Evolutionary conservation across 1,284 basidiomycete genomes (phyloP).

Genomic region (Phlebopus sp.): DNA sequence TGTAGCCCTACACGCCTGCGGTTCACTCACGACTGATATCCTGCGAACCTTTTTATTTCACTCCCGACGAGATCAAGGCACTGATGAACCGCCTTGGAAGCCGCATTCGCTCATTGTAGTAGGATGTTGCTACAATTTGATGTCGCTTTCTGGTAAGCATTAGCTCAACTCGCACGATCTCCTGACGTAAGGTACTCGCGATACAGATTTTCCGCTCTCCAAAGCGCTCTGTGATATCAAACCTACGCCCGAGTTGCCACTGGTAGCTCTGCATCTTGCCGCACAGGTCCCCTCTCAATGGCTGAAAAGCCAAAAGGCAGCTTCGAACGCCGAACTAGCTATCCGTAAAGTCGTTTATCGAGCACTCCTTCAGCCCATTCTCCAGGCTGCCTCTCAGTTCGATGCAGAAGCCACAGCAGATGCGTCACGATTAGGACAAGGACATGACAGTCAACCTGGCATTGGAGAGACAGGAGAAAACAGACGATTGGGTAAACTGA

Average conservation of each 20-base stretch:
- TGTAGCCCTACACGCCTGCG: conserved; percentile 62
- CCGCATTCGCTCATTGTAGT: conserved; percentile 43
- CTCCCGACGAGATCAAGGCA: conserved; percentile 8
- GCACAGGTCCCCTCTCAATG: conserved; percentile 43
- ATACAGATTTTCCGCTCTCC: conserved; percentile 44
- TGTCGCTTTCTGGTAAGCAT: conserved; percentile 39
- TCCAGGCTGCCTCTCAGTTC: conserved; percentile 10
- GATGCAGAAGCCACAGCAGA: background rate
- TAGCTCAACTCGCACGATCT: background rate
- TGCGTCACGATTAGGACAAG: conserved; percentile 2
- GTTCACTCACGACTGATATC: conserved; percentile 47
- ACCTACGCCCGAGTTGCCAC: conserved; percentile 23
- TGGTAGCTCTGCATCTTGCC: conserved; percentile 56
- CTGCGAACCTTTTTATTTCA: conserved; percentile 37
- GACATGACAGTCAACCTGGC: conserved; percentile 13
- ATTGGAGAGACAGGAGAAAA: conserved; percentile 38
- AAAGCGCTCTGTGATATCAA: conserved; percentile 21
- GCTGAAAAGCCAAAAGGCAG: conserved; percentile 30
- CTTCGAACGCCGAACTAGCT: conserved; percentile 38
- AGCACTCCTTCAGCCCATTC: conserved; percentile 43
- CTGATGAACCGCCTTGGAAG: conserved; percentile 31
- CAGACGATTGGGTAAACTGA: conserved; percentile 47
- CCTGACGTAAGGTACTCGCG: conserved; percentile 7
- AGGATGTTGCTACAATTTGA: conserved; percentile 53
- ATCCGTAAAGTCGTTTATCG: conserved; percentile 66